Evolutionary conservation across 805 yeast genomes (phyloP).

Genomic region (Spathaspora gorwiae): DNA sequence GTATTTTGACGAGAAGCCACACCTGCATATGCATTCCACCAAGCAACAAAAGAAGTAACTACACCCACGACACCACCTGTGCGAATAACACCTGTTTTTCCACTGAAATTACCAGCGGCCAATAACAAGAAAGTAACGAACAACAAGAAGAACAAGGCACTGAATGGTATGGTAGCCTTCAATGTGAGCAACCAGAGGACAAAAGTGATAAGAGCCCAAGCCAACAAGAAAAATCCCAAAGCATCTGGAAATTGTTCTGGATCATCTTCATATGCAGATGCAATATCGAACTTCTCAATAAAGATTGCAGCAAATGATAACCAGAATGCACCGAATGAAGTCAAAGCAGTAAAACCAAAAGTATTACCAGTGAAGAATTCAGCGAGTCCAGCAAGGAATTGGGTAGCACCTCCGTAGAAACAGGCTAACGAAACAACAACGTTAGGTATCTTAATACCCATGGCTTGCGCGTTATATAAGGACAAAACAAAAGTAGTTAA

Average conservation of each 20-base stretch:
- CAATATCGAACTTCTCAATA: constrained; percentile 57
- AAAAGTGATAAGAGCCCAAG: constrained; percentile 62
- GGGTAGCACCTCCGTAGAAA: constrained; percentile 61
- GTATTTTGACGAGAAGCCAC: constrained; percentile 56
- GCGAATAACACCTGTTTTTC: constrained; percentile 34
- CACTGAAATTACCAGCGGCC: constrained; percentile 47
- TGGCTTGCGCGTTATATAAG: constrained; percentile 50
- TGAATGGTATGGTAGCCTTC: constrained; percentile 64
- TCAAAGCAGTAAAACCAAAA: constrained; percentile 62
- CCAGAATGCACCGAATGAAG: constrained; percentile 71
- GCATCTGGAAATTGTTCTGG: constrained; percentile 42
- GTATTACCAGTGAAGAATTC: constrained; percentile 61
- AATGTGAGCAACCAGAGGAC: constrained; percentile 50
- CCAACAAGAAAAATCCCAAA: constrained; percentile 54
- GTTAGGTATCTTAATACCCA: constrained; percentile 48
- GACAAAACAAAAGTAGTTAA: constrained; percentile 59
- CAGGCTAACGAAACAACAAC: constrained; percentile 54
- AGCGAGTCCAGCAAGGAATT: constrained; percentile 63
- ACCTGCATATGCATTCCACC: constrained; percentile 63
- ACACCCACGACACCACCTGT: constrained; percentile 66
- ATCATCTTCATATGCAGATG: constrained; percentile 41
- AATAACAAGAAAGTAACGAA: constrained; percentile 53
- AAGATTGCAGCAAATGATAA: constrained; percentile 56
- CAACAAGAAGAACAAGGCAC: constrained; percentile 49
- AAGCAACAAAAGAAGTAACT: constrained; percentile 51